Evolutionary conservation across 257 asterid species (phyloP).

Genomic region (Solanum sitiens): DNA sequence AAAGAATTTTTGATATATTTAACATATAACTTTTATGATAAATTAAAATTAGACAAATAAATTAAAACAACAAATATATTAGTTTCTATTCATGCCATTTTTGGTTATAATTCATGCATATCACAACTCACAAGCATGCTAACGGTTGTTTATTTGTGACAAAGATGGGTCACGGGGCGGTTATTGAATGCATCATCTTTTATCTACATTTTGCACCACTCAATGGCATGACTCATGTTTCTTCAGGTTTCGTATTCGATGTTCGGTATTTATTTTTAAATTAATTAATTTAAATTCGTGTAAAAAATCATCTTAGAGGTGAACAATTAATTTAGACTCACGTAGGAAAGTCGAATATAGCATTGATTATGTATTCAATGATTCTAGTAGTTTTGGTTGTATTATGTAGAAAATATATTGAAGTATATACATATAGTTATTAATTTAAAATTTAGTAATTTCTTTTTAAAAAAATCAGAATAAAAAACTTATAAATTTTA

Average conservation of each 20-base stretch:
- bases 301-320: too few relatives aligned
- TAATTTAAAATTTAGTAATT: neutral
- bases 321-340: neutral
- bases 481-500: neutral
- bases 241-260: too few relatives aligned
- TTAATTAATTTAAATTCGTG: too few relatives aligned
- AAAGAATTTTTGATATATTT: fast-evolving
- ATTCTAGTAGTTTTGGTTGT: neutral
- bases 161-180: neutral
- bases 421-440: neutral
- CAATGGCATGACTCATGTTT: too few relatives aligned
- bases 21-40: neutral
- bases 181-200: neutral
- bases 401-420: neutral
- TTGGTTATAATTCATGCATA: neutral
- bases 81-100: neutral
- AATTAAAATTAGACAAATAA: neutral
- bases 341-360: too few relatives aligned
- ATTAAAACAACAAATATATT: too few relatives aligned
- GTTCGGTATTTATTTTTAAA: too few relatives aligned
- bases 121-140: neutral
- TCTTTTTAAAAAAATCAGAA: neutral
- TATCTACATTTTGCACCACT: too few relatives aligned
- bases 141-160: neutral
- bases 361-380: neutral